Evolutionary conservation across 306 rosid genomes (phyloP).

Genomic region (Canavalia ensiformis): DNA sequence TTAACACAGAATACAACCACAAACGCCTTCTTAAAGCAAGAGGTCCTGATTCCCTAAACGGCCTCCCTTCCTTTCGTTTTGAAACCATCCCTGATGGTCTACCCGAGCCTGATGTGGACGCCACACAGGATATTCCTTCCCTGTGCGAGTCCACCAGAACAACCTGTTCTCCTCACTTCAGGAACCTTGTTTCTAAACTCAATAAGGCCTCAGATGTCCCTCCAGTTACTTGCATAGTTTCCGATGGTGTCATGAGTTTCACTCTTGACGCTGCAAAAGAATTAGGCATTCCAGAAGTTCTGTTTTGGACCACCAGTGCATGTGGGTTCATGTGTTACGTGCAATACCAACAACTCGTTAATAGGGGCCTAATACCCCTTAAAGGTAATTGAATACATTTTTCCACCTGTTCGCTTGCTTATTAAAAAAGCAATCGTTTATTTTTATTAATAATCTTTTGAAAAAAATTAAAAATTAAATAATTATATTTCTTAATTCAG

Average conservation of each 20-base stretch:
- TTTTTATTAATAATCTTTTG: no score
- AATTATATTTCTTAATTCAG: no score
- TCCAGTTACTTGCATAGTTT: slow-evolving; percentile 59
- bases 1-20: slow-evolving; percentile 52
- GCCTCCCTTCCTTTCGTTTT: slow-evolving; percentile 51
- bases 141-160: slow-evolving; percentile 49
- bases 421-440: no score
- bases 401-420: no score
- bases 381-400: slow-evolving; percentile 53
- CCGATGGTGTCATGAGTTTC: slow-evolving; percentile 60
- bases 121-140: slow-evolving; percentile 58
- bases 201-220: slow-evolving; percentile 48
- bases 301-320: slow-evolving; percentile 61
- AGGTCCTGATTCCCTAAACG: slow-evolving; percentile 44
- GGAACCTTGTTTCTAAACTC: slow-evolving; percentile 51
- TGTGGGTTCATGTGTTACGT: slow-evolving; percentile 64
- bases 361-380: slow-evolving; percentile 56
- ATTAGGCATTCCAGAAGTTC: slow-evolving; percentile 55
- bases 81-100: slow-evolving; percentile 66
- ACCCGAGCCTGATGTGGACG: slow-evolving; percentile 57
- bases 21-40: slow-evolving; percentile 55
- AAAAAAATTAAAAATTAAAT: no score
- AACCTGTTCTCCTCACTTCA: slow-evolving; percentile 55
- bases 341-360: slow-evolving; percentile 39
- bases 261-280: slow-evolving; percentile 58